Conservation (phyloP, 2,329 filamentous ascomycete genomes). For the Clarireedia sp. region DNA sequence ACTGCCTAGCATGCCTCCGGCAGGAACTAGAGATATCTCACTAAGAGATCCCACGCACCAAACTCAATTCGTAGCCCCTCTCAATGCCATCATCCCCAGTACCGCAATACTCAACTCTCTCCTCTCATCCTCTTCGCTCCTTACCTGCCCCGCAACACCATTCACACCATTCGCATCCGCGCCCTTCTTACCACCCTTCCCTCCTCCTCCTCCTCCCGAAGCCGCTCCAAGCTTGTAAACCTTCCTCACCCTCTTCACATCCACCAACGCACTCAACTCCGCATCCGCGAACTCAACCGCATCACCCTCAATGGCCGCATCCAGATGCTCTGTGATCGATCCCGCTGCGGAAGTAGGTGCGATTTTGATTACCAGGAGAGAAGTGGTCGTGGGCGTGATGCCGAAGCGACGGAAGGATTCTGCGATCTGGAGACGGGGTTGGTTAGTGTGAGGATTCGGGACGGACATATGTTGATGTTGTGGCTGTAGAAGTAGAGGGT, state of each 20-base stretch:
- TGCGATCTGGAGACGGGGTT: constrained; percentile 55
- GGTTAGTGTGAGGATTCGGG: background rate
- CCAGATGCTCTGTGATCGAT: constrained; percentile 51
- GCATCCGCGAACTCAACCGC: constrained; percentile 54
- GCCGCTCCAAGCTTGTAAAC: constrained; percentile 68
- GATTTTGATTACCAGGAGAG: constrained; percentile 75
- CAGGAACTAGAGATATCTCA: too few species aligned
- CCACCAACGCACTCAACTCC: constrained; percentile 49
- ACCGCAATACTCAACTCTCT: constrained; percentile 60
- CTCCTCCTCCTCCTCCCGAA: constrained; percentile 35
- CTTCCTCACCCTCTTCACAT: constrained; percentile 66
- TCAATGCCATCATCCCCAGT: constrained; percentile 69
- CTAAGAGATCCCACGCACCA: too few species aligned
- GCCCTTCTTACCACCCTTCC: constrained; percentile 1
- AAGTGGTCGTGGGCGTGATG: constrained; percentile 59
- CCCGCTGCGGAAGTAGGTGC: constrained; percentile 44
- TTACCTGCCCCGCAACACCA: background rate
- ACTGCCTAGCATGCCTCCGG: too few species aligned
- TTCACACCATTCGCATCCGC: background rate
- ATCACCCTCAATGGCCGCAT: constrained; percentile 52
- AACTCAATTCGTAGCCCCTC: constrained; percentile 39
- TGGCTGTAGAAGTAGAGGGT: background rate
- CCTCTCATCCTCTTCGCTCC: constrained; percentile 34
- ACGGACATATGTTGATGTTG: too few species aligned
- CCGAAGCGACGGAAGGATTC: constrained; percentile 88